Percentiles rank a stretch among this genome's conserved stretches.
These are phyloP conservation scores for Thelephora aurantiotincta DNA, from an alignment of 768 basidiomycete species.

Conservation along the genomic window DNA sequence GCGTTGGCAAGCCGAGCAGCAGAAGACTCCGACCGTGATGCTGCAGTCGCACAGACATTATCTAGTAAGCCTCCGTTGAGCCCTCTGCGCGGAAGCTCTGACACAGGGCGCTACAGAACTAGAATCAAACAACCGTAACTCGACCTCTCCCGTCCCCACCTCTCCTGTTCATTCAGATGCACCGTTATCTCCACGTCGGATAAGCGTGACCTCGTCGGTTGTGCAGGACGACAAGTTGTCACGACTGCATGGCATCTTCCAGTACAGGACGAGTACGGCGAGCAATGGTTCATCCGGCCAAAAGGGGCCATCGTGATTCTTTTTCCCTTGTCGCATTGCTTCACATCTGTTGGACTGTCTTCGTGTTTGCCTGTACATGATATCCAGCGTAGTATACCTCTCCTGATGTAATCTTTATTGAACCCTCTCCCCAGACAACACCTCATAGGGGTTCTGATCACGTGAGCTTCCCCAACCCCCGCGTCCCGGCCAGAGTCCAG, in stretches of 20 bases:
- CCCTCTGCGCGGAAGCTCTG: background rate
- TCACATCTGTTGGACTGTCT: background rate
- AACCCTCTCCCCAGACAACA: too few relatives aligned
- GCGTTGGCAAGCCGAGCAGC: constrained; percentile 80
- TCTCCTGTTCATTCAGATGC: background rate
- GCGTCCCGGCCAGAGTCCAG: too few relatives aligned
- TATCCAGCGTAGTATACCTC: too few relatives aligned
- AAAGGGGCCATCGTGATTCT: background rate
- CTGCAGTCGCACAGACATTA: constrained; percentile 71
- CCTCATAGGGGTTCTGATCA: too few relatives aligned
- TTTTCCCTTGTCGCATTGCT: background rate
- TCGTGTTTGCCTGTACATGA: too few relatives aligned
- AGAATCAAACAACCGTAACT: constrained; percentile 38
- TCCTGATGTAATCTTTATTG: too few relatives aligned
- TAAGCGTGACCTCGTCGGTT: constrained; percentile 15
- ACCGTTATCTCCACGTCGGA: constrained; percentile 17
- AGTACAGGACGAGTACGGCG: constrained; percentile 58
- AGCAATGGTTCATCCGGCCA: constrained; percentile 25
- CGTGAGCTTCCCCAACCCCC: too few relatives aligned
- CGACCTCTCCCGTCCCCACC: constrained; percentile 15
- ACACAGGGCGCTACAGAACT: constrained; percentile 29
- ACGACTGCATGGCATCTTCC: constrained; percentile 68
- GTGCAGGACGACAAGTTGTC: constrained; percentile 51
- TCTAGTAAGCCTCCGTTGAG: constrained; percentile 42
- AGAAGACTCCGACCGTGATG: constrained; percentile 70